A percentile compares a stretch with the other conserved stretches of the same genome.
These are phyloP conservation scores for Coemansia sp. DNA, from an alignment of 192 early-diverging fungal genomes.

Conservation along the genomic window DNA sequence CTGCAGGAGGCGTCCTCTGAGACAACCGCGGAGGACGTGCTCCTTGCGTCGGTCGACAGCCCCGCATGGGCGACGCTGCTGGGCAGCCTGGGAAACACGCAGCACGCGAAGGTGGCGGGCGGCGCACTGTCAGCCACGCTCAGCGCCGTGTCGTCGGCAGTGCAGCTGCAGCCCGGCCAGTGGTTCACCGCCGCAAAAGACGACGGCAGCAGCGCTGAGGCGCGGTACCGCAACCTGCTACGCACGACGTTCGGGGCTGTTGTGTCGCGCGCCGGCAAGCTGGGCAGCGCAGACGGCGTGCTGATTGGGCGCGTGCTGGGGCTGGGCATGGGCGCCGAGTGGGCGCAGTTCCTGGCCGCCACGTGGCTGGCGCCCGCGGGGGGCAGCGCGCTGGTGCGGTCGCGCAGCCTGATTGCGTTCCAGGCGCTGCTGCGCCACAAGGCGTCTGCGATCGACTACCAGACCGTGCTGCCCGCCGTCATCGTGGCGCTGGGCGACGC, in stretches of 20 bases:
- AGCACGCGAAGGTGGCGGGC: constrained; percentile 8
- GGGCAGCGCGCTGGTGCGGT: constrained; percentile 13
- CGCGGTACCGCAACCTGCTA: constrained; percentile 16
- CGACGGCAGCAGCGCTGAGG: not conserved
- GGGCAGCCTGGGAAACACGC: not conserved
- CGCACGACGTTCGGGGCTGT: constrained; percentile 16
- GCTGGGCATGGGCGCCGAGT: constrained; percentile 27
- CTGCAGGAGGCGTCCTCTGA: not conserved
- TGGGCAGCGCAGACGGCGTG: constrained; percentile 16
- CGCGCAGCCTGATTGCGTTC: constrained; percentile 61
- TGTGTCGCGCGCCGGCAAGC: constrained; percentile 13
- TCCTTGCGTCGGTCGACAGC: constrained; percentile 3
- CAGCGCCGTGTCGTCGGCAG: constrained; percentile 3
- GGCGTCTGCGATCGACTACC: constrained; percentile 55
- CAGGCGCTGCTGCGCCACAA: constrained; percentile 48
- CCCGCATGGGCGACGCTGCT: constrained; percentile 24
- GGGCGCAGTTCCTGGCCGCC: constrained; percentile 48
- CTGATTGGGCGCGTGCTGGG: constrained; percentile 36
- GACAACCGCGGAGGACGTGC: not conserved
- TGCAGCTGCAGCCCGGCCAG: constrained; percentile 11
- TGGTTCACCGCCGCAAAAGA: constrained; percentile 21
- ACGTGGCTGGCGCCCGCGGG: constrained; percentile 19
- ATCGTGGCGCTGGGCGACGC: constrained; percentile 64
- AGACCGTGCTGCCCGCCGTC: constrained; percentile 68
- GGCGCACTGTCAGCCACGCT: constrained; percentile 21